A percentile compares a stretch with the other conserved stretches of the same genome.
These are phyloP conservation scores for Marchantia polymorpha DNA, from an alignment of 225 moss, liverwort and hornwort genomes.

Conservation along the genomic window DNA sequence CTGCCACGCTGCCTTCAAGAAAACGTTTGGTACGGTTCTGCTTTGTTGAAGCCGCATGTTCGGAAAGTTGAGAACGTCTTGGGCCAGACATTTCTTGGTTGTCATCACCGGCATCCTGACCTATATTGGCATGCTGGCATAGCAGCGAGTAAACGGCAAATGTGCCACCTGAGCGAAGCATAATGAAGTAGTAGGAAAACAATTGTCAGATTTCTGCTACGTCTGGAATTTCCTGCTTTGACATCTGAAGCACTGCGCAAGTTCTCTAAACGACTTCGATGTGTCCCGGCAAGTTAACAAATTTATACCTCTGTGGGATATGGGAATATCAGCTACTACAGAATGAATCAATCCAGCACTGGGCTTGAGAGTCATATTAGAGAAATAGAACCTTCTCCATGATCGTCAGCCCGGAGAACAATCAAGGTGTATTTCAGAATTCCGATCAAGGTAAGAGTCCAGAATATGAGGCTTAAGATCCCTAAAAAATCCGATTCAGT, in stretches of 20 bases:
- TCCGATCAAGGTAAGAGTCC: slow-evolving; percentile 89
- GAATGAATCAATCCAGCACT: neutral
- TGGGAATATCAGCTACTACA: neutral
- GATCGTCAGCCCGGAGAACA: slow-evolving; percentile 85
- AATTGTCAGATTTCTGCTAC: neutral
- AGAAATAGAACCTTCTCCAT: slow-evolving; percentile 72
- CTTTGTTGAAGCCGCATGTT: slow-evolving; percentile 31
- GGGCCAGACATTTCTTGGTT: slow-evolving; percentile 40
- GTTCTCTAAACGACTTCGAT: too few relatives aligned
- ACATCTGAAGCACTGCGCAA: neutral
- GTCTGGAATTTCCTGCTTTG: neutral
- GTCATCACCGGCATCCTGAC: slow-evolving; percentile 53
- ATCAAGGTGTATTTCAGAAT: slow-evolving; percentile 71
- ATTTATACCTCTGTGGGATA: neutral
- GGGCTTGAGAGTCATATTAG: neutral
- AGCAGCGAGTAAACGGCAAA: slow-evolving; percentile 86
- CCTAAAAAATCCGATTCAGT: slow-evolving; percentile 70
- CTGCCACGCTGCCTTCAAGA: slow-evolving; percentile 48
- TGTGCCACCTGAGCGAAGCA: slow-evolving; percentile 59
- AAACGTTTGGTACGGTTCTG: slow-evolving; percentile 40
- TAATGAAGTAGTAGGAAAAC: neutral
- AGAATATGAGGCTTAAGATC: slow-evolving; percentile 81
- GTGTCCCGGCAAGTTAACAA: too few relatives aligned
- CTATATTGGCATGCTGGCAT: slow-evolving; percentile 71
- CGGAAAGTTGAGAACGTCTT: slow-evolving; percentile 59